Evolutionary conservation across 164 flowering plant species (phyloP), one percentile per base, ranked within the genome.

Genomic region (Sextonia rubra): DNA sequence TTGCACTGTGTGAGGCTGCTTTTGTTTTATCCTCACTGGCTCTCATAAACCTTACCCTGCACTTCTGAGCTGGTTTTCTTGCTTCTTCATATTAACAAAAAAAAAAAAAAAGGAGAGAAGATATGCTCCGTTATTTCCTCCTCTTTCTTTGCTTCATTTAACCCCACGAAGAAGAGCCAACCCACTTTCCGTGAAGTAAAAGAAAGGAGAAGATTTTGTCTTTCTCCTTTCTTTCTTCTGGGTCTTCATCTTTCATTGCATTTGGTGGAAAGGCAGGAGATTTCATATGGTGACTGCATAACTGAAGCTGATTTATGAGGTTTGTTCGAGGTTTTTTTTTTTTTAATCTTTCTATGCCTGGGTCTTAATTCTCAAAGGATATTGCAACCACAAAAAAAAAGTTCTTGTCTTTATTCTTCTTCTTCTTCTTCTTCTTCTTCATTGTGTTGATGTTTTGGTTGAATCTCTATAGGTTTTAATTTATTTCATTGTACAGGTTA

Each of bases 1-100:
- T 69, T 69, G 18, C 12, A 27, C 69, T 18, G 70, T 47, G 32
- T 69, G 67, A 77, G 79, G 67, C 58, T 22, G 22, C 62, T 30
- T 73, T 58, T 61, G 29, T 2, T 71, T 78, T 74, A 77, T 74
- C 80, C 72, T 68, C 67, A 74, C 74, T 74, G 75, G 70, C 77
- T 49, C 71, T 6, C 25, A n/a, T 26, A 6, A 9, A 25, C 29
- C n/a, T 62, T 49, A 47, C 58, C 23, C 48, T 8, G 0, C 17
- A 20, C 52, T 23, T 47, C 32, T n/a, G 27, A 25, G 17, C 14
- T 69, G 17, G 61, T 64, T 60, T 71, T 25, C 44, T 23, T 3
- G 20, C 63, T 52, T 37, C 44, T 8, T 37, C 44, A 5, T 9
- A 37, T 37, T 7, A 9, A 37, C 11, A 37, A 0, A 5, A 30